These are phyloP conservation scores for Magnusiomyces paraingens DNA, from an alignment of 1,139 yeast genomes.

Conservation along the genomic window DNA sequence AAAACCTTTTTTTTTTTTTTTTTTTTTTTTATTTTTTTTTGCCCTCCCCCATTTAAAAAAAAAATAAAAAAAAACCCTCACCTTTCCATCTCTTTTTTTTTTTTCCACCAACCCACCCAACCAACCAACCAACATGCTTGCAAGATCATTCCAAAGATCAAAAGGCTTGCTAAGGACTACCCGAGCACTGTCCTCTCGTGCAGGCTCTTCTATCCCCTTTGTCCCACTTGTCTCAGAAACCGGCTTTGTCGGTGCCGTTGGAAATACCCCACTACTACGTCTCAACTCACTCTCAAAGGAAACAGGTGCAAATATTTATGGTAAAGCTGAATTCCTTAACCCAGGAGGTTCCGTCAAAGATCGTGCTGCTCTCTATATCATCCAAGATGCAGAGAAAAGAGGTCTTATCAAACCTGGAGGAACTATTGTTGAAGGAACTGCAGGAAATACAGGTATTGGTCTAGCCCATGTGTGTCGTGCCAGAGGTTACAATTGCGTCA, in stretches of 20 bases:
- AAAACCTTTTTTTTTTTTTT: no score
- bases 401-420: conserved; percentile 68
- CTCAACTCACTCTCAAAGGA: conserved; percentile 55
- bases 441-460: conserved; percentile 86
- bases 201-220: conserved; percentile 37
- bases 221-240: conserved; percentile 54
- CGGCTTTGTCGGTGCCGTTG: conserved; percentile 73
- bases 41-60: no score
- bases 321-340: conserved; percentile 87
- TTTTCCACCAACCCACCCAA: no score
- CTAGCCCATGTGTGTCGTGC: conserved; percentile 83
- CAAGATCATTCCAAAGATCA: background rate
- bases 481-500: conserved; percentile 74
- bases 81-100: no score
- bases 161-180: no score
- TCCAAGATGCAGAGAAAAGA: conserved; percentile 69
- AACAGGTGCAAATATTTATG: conserved; percentile 71
- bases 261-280: conserved; percentile 76
- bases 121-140: background rate
- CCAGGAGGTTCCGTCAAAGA: conserved; percentile 95
- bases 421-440: conserved; percentile 64
- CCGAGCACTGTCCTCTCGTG: background rate
- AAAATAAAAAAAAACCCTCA: no score
- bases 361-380: conserved; percentile 74
- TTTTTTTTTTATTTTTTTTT: no score